Base-by-base conservation (phyloP, 305 asterid species). In the Fraxinus velutina region DNA sequence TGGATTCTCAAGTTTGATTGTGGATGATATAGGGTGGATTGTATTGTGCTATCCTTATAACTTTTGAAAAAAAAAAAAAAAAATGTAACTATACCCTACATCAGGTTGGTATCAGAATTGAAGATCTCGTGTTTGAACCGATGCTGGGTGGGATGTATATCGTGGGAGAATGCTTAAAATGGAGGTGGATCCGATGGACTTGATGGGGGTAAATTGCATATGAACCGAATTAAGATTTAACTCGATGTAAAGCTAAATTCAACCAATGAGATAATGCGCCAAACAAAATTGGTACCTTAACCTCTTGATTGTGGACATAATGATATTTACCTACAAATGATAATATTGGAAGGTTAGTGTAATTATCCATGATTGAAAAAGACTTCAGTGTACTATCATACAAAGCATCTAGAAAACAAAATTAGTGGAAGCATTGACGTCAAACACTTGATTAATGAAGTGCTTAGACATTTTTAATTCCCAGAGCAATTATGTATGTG, bases 351-450 rank as follows among this genome's bases (percentile, higher is more conserved):
- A 50, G 60, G 21, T 50, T 1, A 1, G 62, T n/a, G 62, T 50
- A 44, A 44, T 44, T 44, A 44, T 44, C 55, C 55, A 7, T 8
- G 29, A 21, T 60, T 2, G 30, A 21, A 60, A 60, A 62, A 22
- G 30, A 9, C 15, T 8, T 22, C 3, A 62, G 13, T 66, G 9
- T 66, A 12, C n/a, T 7, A 27, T 27, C 7, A 27, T 19, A 66
- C 1, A 66, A 4, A 62, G 72, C 21, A 44, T 44, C 57, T 76
- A 12, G 39, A 47, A 47, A 77, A 72, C 47, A 75, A 57, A 80
- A 80, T 76, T 27, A 76, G 62, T 82, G 66, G 29, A 30, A 19
- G 24, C 27, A 9, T 5, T 84, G 84, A 84, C 82, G 77, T 84
- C 81, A 55, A 83, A 27, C 75, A 10, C 10, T 30, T 71, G 1